Percentiles rank a stretch among this genome's conserved stretches.
Evolutionary conservation across 2,329 filamentous ascomycete species (phyloP).

Genomic region (Blastomyces silverae): DNA sequence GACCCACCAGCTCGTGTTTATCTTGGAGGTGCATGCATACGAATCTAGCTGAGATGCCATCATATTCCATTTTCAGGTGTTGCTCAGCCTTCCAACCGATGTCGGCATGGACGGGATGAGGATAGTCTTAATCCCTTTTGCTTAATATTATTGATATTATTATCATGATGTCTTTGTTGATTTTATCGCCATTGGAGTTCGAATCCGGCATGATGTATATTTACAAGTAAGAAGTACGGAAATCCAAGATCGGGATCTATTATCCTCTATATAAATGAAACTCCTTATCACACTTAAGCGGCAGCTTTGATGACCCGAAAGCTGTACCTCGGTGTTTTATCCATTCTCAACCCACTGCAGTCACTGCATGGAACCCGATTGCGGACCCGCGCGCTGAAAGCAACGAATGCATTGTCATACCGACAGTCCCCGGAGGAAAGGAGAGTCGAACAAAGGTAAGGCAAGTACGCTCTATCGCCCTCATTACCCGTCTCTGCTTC

Average conservation of each 20-base stretch:
- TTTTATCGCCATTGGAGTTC: background rate
- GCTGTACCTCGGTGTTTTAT: background rate
- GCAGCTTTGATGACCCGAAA: too few species aligned
- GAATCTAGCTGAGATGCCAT: background rate
- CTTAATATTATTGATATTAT: background rate
- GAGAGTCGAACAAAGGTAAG: background rate
- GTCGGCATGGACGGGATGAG: background rate
- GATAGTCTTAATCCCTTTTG: background rate
- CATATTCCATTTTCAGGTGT: background rate
- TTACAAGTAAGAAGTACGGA: background rate
- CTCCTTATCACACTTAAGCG: background rate
- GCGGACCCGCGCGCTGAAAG: conserved; percentile 1
- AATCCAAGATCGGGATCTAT: background rate
- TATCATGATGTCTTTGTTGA: background rate
- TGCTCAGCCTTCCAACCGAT: conserved; percentile 4
- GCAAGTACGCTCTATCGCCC: background rate
- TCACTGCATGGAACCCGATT: background rate
- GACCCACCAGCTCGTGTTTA: background rate
- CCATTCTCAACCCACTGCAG: background rate
- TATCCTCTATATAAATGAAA: background rate
- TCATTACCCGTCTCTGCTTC: background rate
- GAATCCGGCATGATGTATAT: background rate
- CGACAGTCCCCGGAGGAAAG: background rate
- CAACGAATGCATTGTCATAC: background rate
- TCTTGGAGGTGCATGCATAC: background rate